phyloP scores from a whole-genome alignment of 1,284 basidiomycete genomes.

The Hymenochaete sp. region DNA sequence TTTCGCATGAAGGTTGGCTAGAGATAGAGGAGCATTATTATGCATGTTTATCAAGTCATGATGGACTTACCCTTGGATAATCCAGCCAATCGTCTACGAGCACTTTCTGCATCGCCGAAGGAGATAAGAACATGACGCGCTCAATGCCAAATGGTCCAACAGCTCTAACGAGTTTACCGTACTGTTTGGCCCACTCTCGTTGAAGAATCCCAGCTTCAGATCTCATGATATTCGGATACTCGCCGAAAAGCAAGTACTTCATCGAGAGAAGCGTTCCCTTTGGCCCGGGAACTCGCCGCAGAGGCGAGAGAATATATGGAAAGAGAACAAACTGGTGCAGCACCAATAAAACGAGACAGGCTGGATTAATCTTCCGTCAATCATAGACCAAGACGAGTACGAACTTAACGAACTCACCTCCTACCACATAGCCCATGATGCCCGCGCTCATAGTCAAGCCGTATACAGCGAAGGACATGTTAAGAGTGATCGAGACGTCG shows the following conservation, averaged over 20 bases:
- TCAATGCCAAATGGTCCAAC: slow-evolving; percentile 41
- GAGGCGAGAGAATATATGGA: slow-evolving; percentile 34
- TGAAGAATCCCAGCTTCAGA: slow-evolving; percentile 38
- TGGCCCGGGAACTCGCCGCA: slow-evolving; percentile 37
- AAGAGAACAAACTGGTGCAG: slow-evolving; percentile 30
- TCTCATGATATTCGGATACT: slow-evolving; percentile 28
- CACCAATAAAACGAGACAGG: too few relatives aligned
- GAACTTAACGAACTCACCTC: too few relatives aligned
- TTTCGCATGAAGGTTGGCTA: slow-evolving; percentile 38
- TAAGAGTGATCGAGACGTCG: too few relatives aligned
- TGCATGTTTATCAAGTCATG: not conserved
- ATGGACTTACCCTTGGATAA: slow-evolving; percentile 33
- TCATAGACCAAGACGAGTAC: too few relatives aligned
- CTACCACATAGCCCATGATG: too few relatives aligned
- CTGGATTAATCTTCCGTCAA: too few relatives aligned
- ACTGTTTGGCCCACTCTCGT: slow-evolving; percentile 36
- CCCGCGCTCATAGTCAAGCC: too few relatives aligned
- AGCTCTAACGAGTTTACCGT: slow-evolving; percentile 35
- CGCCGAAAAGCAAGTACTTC: slow-evolving; percentile 31
- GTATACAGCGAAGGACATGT: too few relatives aligned
- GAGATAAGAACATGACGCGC: slow-evolving; percentile 35
- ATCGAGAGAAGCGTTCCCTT: slow-evolving; percentile 22
- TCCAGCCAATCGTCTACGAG: slow-evolving; percentile 38
- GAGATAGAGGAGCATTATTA: not conserved
- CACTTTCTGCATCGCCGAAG: slow-evolving; percentile 36